These are phyloP conservation scores for Ophiostoma ips DNA, from an alignment of 2,329 filamentous ascomycete species.

Conservation along the genomic window DNA sequence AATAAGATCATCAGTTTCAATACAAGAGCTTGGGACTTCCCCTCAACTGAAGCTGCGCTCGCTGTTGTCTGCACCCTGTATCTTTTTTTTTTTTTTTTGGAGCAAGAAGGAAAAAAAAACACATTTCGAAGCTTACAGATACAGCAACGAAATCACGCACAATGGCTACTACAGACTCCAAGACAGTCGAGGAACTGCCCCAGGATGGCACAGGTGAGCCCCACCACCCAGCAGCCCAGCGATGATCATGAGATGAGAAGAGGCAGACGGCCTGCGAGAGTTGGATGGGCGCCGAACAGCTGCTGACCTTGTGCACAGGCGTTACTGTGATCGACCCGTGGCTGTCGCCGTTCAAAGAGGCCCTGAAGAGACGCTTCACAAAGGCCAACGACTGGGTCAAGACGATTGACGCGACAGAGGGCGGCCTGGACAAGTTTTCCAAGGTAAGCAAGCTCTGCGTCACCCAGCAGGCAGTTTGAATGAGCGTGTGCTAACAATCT, in stretches of 20 bases:
- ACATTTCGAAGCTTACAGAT: neutral
- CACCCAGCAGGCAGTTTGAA: neutral
- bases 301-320: constrained; percentile 34
- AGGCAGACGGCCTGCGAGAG: neutral
- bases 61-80: neutral
- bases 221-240: constrained; percentile 2
- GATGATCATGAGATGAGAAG: neutral
- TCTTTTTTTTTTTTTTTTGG: neutral
- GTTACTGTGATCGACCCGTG: constrained; percentile 80
- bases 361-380: constrained; percentile 60
- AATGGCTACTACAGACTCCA: neutral
- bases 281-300: neutral
- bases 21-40: constrained; percentile 7
- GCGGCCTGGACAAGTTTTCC: constrained; percentile 83
- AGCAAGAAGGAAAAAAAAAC: too few relatives aligned
- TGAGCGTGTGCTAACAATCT: neutral
- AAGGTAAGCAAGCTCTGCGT: constrained; percentile 28
- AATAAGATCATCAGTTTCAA: constrained; percentile 3
- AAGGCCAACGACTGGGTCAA: constrained; percentile 80
- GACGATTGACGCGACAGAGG: constrained; percentile 68
- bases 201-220: constrained; percentile 12
- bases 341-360: constrained; percentile 70
- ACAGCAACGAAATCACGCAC: neutral
- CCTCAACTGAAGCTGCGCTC: constrained; percentile 1
- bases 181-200: constrained; percentile 8